Percentiles rank a stretch among this genome's conserved stretches.
These are phyloP conservation scores for Daldinia sp. DNA, from an alignment of 2,329 filamentous ascomycete species.

Conservation along the genomic window DNA sequence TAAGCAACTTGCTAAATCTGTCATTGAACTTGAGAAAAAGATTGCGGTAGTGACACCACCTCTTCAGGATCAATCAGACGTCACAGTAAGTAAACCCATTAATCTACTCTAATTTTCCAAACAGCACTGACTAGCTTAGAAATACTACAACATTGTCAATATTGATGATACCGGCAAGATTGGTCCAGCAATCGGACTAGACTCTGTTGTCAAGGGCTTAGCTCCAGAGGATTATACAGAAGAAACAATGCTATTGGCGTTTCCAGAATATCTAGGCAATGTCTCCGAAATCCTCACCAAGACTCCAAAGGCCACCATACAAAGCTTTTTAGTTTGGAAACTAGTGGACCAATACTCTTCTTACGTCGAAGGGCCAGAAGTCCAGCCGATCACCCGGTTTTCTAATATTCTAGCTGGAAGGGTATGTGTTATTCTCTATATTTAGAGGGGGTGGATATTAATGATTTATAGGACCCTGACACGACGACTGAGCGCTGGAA, in stretches of 20 bases:
- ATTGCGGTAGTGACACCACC: conserved; percentile 67
- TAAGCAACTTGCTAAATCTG: conserved; percentile 48
- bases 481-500: conserved; percentile 72
- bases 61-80: conserved; percentile 65
- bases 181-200: conserved; percentile 63
- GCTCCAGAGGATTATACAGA: conserved; percentile 59
- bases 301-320: conserved; percentile 63
- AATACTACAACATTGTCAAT: conserved; percentile 71
- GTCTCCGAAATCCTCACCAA: conserved; percentile 63
- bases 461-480: conserved; percentile 59
- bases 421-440: conserved; percentile 39
- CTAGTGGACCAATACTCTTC: conserved; percentile 61
- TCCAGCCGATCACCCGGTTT: conserved; percentile 68
- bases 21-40: conserved; percentile 68
- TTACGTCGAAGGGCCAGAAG: conserved; percentile 65
- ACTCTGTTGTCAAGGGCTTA: conserved; percentile 60
- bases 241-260: conserved; percentile 64
- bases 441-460: conserved; percentile 1
- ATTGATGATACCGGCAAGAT: conserved; percentile 63
- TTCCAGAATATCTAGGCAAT: conserved; percentile 67
- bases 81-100: conserved; percentile 54
- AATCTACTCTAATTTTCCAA: not conserved
- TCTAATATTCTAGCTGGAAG: conserved; percentile 67
- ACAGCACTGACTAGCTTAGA: conserved; percentile 46
- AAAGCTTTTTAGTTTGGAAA: conserved; percentile 72